These are phyloP conservation scores for Mallotus repandus DNA, from an alignment of 441 rosid species.

Conservation along the genomic window DNA sequence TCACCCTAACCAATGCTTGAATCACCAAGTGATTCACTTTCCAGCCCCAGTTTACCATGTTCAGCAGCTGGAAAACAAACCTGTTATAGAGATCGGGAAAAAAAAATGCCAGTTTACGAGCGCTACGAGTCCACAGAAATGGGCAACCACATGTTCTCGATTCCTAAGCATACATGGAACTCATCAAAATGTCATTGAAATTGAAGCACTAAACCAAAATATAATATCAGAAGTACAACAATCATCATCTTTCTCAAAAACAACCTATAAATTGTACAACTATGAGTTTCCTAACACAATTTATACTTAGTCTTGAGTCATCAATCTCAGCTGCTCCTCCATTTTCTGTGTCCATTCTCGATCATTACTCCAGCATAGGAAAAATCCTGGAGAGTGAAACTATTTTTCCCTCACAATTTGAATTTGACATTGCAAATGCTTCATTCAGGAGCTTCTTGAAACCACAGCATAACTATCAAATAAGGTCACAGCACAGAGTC, in stretches of 20 bases:
- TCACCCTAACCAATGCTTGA: neutral
- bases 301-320: constrained; percentile 17
- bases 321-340: neutral
- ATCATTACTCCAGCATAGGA: constrained; percentile 11
- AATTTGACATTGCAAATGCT: constrained; percentile 16
- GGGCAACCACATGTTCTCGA: neutral
- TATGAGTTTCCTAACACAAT: constrained; percentile 17
- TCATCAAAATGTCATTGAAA: constrained; percentile 19
- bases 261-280: constrained; percentile 26
- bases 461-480: constrained; percentile 8
- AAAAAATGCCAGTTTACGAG: neutral
- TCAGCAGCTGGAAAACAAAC: neutral
- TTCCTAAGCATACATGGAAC: constrained; percentile 12
- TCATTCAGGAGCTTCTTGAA: constrained; percentile 11
- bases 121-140: neutral
- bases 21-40: neutral
- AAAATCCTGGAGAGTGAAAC: constrained; percentile 12
- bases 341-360: constrained; percentile 16
- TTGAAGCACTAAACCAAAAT: constrained; percentile 11
- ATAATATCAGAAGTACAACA: constrained; percentile 16
- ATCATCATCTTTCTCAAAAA: constrained; percentile 17
- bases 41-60: neutral
- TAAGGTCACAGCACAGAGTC: neutral
- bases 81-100: neutral
- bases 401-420: constrained; percentile 5